These are phyloP conservation scores for Beauveria rudraprayagi DNA, from an alignment of 2,329 filamentous ascomycete species.

Conservation along the genomic window DNA sequence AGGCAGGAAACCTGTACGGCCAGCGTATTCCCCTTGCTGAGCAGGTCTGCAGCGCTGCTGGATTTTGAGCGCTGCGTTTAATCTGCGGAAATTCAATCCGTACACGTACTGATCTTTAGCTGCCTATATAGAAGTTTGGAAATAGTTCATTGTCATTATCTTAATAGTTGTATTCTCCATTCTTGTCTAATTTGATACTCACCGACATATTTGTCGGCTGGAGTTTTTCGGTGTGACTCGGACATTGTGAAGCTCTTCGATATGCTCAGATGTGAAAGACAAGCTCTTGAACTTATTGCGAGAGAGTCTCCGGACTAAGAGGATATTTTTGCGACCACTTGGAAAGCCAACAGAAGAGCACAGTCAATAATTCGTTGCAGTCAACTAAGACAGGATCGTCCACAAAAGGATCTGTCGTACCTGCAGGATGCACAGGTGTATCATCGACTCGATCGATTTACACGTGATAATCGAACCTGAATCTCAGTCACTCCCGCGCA, in stretches of 20 bases:
- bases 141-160: too few relatives aligned
- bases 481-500: too few relatives aligned
- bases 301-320: too few relatives aligned
- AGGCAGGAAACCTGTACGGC: conserved; percentile 9
- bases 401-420: not conserved
- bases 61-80: not conserved
- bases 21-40: conserved; percentile 4
- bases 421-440: not conserved
- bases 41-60: conserved; percentile 8
- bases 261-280: too few relatives aligned
- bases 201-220: too few relatives aligned
- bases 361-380: not conserved
- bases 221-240: too few relatives aligned
- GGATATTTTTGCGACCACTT: too few relatives aligned
- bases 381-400: not conserved
- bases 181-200: too few relatives aligned
- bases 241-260: too few relatives aligned
- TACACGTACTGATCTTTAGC: not conserved
- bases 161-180: too few relatives aligned
- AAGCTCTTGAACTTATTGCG: too few relatives aligned
- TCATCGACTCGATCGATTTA: not conserved
- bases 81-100: not conserved
- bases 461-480: too few relatives aligned
- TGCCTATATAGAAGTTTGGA: not conserved
- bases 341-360: not conserved